These are phyloP conservation scores for Cymbidium sinense DNA, from an alignment of 106 monocot species.

Conservation along the genomic window DNA sequence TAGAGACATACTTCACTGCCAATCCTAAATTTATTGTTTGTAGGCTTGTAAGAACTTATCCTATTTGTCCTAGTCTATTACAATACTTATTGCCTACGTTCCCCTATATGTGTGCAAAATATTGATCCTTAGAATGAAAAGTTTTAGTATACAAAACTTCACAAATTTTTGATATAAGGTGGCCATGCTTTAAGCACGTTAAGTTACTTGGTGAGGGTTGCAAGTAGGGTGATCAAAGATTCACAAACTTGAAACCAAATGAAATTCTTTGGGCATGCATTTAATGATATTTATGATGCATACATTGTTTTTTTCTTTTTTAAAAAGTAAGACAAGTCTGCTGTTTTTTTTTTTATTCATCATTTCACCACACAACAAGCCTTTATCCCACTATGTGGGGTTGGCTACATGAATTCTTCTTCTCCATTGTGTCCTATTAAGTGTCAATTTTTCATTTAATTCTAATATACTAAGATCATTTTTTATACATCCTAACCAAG, in stretches of 20 bases:
- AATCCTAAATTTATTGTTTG: background rate
- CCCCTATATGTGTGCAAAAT: background rate
- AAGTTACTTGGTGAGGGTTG: background rate
- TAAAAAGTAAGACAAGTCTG: background rate
- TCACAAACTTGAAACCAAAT: background rate
- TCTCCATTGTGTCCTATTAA: no score
- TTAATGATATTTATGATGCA: background rate
- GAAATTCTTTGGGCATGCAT: background rate
- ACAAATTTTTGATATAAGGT: background rate
- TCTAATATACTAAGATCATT: no score
- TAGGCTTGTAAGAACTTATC: background rate
- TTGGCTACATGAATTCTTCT: no score
- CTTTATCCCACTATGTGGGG: no score
- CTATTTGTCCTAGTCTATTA: background rate
- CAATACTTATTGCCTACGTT: background rate
- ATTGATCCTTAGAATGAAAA: background rate
- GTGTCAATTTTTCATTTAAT: no score
- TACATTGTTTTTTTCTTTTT: background rate
- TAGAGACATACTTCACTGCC: background rate
- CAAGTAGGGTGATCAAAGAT: background rate
- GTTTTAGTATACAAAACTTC: background rate
- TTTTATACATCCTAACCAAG: no score
- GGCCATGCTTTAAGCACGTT: background rate
- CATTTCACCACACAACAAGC: no score
- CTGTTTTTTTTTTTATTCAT: background rate